Evolutionary conservation across 2,329 filamentous ascomycete genomes (phyloP).

Genomic region (Claviceps monticola): DNA sequence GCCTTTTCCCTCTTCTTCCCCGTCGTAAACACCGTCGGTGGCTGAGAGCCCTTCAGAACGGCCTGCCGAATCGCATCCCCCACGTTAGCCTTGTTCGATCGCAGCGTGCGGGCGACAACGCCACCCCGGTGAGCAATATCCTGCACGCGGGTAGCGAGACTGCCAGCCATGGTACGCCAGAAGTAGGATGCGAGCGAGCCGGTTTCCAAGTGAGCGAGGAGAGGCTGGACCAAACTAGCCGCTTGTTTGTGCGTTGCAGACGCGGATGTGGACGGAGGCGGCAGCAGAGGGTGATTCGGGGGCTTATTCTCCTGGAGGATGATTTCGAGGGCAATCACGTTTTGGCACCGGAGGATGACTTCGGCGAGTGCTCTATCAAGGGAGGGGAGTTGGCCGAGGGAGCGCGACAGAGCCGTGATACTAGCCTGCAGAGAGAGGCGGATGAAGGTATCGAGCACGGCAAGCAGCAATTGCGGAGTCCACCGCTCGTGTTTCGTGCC

Average conservation of each 20-base stretch:
- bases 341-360: conserved; percentile 73
- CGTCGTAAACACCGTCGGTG: conserved; percentile 41
- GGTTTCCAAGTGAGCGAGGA: conserved; percentile 72
- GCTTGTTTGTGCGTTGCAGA: conserved; percentile 22
- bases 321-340: conserved; percentile 74
- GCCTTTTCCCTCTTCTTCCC: conserved; percentile 32
- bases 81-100: conserved; percentile 59
- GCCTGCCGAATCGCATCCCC: conserved; percentile 69
- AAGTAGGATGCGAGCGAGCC: conserved; percentile 81
- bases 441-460: conserved; percentile 68
- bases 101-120: conserved; percentile 67
- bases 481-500: conserved; percentile 38
- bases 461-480: conserved; percentile 58
- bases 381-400: conserved; percentile 65
- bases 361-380: conserved; percentile 74
- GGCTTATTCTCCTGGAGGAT: conserved; percentile 57
- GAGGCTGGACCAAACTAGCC: conserved; percentile 52
- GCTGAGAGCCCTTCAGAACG: conserved; percentile 61
- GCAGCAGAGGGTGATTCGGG: conserved; percentile 54
- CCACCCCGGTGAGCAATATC: conserved; percentile 77
- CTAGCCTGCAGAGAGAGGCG: conserved; percentile 69
- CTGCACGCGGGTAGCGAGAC: conserved; percentile 61
- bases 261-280: conserved; percentile 8
- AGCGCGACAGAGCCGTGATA: conserved; percentile 57
- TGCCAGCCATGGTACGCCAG: conserved; percentile 77